Conservation (phyloP, 2,329 filamentous ascomycete genomes). For the Xylariaceae sp. region DNA sequence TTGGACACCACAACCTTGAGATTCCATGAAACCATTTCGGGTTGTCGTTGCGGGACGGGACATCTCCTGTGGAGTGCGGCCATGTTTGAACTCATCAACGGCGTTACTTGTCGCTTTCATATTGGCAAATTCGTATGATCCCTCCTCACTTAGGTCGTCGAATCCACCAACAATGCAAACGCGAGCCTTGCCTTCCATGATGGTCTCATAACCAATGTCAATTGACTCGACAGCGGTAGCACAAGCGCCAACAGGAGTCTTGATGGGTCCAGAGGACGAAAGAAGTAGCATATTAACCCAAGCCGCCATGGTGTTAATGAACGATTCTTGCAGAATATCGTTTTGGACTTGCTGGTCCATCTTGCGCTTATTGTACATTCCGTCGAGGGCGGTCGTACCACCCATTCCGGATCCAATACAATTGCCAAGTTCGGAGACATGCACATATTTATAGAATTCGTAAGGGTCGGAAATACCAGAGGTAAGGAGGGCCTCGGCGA, state of each 20-base stretch:
- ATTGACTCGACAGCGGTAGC: slow-evolving; percentile 96
- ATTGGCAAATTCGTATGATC: slow-evolving; percentile 98
- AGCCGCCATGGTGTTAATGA: slow-evolving; percentile 99
- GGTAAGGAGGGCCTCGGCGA: slow-evolving; percentile 82
- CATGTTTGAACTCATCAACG: slow-evolving; percentile 91
- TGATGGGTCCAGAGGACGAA: slow-evolving; percentile 95
- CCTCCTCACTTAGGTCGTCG: slow-evolving; percentile 98
- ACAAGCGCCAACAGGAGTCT: slow-evolving; percentile 96
- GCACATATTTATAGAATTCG: slow-evolving; percentile 99
- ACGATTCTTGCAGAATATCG: slow-evolving; percentile 97
- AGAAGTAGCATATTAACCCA: slow-evolving; percentile 99
- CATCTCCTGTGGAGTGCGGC: slow-evolving; percentile 94
- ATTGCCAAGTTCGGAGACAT: slow-evolving; percentile 96
- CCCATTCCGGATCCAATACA: slow-evolving; percentile 98
- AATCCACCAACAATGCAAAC: slow-evolving; percentile 98
- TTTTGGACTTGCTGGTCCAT: slow-evolving; percentile 97
- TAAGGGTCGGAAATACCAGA: slow-evolving; percentile 98
- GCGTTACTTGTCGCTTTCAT: slow-evolving; percentile 99
- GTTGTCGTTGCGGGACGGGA: slow-evolving; percentile 96
- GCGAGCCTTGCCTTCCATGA: slow-evolving; percentile 95
- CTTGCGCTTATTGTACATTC: slow-evolving; percentile 98
- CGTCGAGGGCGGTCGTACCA: slow-evolving; percentile 83
- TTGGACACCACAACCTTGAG: slow-evolving; percentile 96
- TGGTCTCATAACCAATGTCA: slow-evolving; percentile 97
- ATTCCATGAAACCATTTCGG: slow-evolving; percentile 98